These are phyloP conservation scores for Microbotryum violaceum DNA, from an alignment of 1,284 basidiomycete species.

Conservation along the genomic window DNA sequence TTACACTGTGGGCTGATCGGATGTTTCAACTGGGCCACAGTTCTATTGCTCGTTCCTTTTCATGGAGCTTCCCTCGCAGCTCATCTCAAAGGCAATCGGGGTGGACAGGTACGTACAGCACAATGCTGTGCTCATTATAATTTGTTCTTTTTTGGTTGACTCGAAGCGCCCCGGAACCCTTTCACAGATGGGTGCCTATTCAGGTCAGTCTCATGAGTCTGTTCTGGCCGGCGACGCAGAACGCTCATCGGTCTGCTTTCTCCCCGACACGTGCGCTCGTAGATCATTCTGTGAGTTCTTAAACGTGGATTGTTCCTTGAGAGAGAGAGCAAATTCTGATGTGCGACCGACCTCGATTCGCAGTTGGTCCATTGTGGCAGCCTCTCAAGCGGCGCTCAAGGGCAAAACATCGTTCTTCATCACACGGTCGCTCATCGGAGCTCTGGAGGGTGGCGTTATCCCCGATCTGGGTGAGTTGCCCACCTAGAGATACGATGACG, in stretches of 20 bases:
- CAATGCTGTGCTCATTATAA: not conserved
- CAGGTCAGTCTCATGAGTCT: slow-evolving; percentile 17
- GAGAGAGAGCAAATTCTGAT: too few relatives aligned
- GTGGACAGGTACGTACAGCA: slow-evolving; percentile 29
- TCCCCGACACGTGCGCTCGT: too few relatives aligned
- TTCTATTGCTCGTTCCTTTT: slow-evolving; percentile 8
- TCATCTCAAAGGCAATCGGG: slow-evolving; percentile 42
- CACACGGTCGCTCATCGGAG: slow-evolving; percentile 8
- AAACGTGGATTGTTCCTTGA: too few relatives aligned
- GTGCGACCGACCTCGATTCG: too few relatives aligned
- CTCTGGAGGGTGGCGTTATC: slow-evolving; percentile 13
- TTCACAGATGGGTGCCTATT: slow-evolving; percentile 32
- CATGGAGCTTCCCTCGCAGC: slow-evolving; percentile 31
- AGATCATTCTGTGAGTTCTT: too few relatives aligned
- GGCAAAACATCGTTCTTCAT: slow-evolving; percentile 17
- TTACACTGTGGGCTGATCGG: not conserved
- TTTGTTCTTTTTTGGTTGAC: too few relatives aligned
- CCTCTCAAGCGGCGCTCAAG: slow-evolving; percentile 35
- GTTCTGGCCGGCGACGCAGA: too few relatives aligned
- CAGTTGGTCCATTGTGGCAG: slow-evolving; percentile 39
- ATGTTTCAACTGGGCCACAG: not conserved
- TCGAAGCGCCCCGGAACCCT: not conserved
- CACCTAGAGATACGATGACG: not conserved
- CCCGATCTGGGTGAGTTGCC: slow-evolving; percentile 6
- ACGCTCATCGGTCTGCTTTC: too few relatives aligned